A percentile compares a stretch with the other conserved stretches of the same genome.
phyloP scores from a whole-genome alignment of 345 rosid genomes.

The Acer negundo region DNA sequence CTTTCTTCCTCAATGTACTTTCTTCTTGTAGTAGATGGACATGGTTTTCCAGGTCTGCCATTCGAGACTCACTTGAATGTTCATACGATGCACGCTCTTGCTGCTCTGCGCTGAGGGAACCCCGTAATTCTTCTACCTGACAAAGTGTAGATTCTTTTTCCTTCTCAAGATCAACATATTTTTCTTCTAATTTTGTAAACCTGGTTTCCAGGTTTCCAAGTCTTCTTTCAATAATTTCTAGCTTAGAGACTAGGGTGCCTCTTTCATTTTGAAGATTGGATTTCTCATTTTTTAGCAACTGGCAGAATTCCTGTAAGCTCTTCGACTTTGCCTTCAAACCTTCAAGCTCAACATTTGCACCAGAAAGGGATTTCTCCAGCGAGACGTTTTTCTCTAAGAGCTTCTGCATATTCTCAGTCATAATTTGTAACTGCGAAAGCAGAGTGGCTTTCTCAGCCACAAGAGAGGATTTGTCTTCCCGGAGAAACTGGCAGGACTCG shows the following conservation, averaged over 20 bases:
- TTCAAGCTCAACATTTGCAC: constrained; percentile 80
- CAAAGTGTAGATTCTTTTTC: constrained; percentile 56
- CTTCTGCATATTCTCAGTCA: constrained; percentile 76
- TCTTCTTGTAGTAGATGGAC: constrained; percentile 69
- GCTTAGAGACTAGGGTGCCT: constrained; percentile 52
- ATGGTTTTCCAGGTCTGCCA: constrained; percentile 68
- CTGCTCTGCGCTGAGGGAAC: constrained; percentile 59
- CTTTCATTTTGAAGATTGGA: constrained; percentile 56
- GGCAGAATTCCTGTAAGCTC: constrained; percentile 71
- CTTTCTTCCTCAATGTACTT: constrained; percentile 62
- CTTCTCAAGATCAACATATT: constrained; percentile 61
- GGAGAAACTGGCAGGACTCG: constrained; percentile 62
- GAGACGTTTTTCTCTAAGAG: constrained; percentile 59
- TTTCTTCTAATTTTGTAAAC: constrained; percentile 66
- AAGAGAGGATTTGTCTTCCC: constrained; percentile 70
- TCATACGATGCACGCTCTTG: constrained; percentile 54
- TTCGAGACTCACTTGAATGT: constrained; percentile 61
- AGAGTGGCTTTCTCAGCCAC: constrained; percentile 68
- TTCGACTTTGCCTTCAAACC: constrained; percentile 63
- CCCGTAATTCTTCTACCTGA: constrained; percentile 69
- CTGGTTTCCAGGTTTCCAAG: constrained; percentile 65
- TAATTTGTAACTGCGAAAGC: constrained; percentile 76
- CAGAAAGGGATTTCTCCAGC: constrained; percentile 57
- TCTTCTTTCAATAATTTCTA: constrained; percentile 62
- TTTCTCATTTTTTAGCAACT: constrained; percentile 70